Evolutionary conservation across 2,329 filamentous ascomycete species (phyloP).

Genomic region (Hirsutella rhossiliensis): DNA sequence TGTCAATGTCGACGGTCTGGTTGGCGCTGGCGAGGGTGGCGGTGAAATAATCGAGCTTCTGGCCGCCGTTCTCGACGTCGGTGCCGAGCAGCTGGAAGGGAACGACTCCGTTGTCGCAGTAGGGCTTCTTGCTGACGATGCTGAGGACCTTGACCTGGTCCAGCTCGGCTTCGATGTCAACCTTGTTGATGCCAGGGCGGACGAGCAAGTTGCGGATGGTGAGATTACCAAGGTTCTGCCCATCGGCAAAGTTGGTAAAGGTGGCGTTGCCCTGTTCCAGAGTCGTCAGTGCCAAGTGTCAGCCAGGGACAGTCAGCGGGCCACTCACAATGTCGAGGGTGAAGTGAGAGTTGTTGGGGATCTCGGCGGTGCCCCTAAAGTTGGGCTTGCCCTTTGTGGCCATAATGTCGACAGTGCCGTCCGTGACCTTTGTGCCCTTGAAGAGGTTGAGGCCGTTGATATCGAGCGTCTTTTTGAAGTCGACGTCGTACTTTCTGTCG

Average conservation of each 20-base stretch:
- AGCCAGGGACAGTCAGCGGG: background rate
- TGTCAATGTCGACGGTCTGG: constrained; percentile 39
- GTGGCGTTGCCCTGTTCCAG: constrained; percentile 44
- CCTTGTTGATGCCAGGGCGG: constrained; percentile 44
- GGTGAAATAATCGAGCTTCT: constrained; percentile 43
- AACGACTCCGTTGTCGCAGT: constrained; percentile 42
- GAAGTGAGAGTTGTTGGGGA: constrained; percentile 53
- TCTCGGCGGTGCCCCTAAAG: constrained; percentile 45
- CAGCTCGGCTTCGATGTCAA: constrained; percentile 41
- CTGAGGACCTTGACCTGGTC: constrained; percentile 34
- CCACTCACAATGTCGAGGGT: constrained; percentile 49
- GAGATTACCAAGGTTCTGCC: constrained; percentile 38
- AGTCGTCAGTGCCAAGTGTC: background rate
- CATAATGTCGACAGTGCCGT: constrained; percentile 33
- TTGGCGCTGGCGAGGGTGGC: constrained; percentile 39
- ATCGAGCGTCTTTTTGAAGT: constrained; percentile 43
- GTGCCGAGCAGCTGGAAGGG: constrained; percentile 43
- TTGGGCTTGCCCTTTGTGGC: constrained; percentile 37
- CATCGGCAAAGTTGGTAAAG: constrained; percentile 45
- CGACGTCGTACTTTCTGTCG: constrained; percentile 32
- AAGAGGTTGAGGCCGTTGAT: constrained; percentile 43
- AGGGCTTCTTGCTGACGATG: constrained; percentile 24
- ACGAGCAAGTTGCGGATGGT: constrained; percentile 47
- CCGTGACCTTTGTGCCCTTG: constrained; percentile 37
- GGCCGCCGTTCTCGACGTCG: constrained; percentile 35